These are phyloP conservation scores for Pistacia integerrima DNA, from an alignment of 345 rosid species.

Conservation along the genomic window DNA sequence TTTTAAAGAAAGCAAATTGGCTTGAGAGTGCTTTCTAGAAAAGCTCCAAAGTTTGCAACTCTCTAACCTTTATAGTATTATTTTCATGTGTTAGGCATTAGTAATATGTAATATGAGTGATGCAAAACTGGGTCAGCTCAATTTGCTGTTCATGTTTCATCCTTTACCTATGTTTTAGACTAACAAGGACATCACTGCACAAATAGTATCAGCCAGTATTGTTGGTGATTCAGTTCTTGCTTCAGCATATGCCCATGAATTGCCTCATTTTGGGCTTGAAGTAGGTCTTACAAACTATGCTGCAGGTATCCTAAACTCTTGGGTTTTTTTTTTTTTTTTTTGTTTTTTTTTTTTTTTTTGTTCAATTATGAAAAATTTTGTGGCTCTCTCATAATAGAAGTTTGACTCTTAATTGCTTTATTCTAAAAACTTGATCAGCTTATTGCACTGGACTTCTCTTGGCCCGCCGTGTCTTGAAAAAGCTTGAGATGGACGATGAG, in stretches of 20 bases:
- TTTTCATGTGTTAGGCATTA: background rate
- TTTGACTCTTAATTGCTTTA: background rate
- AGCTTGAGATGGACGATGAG: slow-evolving; percentile 68
- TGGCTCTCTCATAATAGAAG: background rate
- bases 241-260: slow-evolving; percentile 70
- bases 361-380: background rate
- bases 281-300: slow-evolving; percentile 74
- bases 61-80: background rate
- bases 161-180: slow-evolving; percentile 47
- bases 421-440: slow-evolving; percentile 34
- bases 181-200: slow-evolving; percentile 66
- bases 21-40: background rate
- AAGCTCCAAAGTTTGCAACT: background rate
- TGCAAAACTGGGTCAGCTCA: background rate
- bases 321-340: background rate
- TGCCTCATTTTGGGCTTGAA: slow-evolving; percentile 63
- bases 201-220: slow-evolving; percentile 55
- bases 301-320: slow-evolving; percentile 43
- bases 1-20: background rate
- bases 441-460: slow-evolving; percentile 82
- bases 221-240: slow-evolving; percentile 63
- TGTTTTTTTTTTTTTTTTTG: background rate
- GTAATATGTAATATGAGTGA: background rate
- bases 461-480: slow-evolving; percentile 73
- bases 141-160: background rate